Base-by-base conservation (phyloP, 2,329 filamentous ascomycete genomes). In the Fusarium proliferatum region DNA sequence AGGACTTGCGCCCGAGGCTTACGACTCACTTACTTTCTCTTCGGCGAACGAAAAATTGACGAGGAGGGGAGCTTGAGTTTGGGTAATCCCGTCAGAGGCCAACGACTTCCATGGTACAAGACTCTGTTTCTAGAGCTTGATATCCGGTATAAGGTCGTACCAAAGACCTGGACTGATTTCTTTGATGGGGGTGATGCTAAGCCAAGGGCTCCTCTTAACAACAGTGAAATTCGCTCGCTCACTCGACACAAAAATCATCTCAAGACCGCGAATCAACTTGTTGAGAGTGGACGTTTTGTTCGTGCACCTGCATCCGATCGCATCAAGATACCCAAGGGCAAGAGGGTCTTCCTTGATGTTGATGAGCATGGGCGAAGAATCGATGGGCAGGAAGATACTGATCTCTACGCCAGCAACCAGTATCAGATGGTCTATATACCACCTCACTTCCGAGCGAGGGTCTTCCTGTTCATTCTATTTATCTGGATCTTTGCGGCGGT, bases 241-340 rank as follows among this genome's bases (percentile, higher is more conserved):
- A 81, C 82, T 42, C 73, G 75, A 5, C 84, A 78, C 68, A 90
- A 87, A 81, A 80, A 70, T 5, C 65, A 75, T 1, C 85, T 91
- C 1, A 85, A 89, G n/a, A 74, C 79, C 0, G 81, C 86, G 0
- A 82, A 85, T 2, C 86, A 90, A 67, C 81, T 97, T 65, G 79
- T 90, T 21, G 88, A 88, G 6, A 90, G 96, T 75, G 96, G 96
- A 9, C 90, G 88, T 65, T 98, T 95, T 80, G 96, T 98, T 30
- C 91, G 94, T 51, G 94, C 95, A n/a, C 96, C 96, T 16, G 95
- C 94, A 23, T 97, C 95, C 2, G 96, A 99, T 81, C 95, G 97
- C 80, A 94, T 98, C 74, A 94, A 97, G 78, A 95, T 98, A 41
- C 94, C 95, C 7, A 97, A 97, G 82, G 93, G 94, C 43, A 88